Evolutionary conservation across 2,329 filamentous ascomycete species (phyloP).

Genomic region (Westerdykella sp.): DNA sequence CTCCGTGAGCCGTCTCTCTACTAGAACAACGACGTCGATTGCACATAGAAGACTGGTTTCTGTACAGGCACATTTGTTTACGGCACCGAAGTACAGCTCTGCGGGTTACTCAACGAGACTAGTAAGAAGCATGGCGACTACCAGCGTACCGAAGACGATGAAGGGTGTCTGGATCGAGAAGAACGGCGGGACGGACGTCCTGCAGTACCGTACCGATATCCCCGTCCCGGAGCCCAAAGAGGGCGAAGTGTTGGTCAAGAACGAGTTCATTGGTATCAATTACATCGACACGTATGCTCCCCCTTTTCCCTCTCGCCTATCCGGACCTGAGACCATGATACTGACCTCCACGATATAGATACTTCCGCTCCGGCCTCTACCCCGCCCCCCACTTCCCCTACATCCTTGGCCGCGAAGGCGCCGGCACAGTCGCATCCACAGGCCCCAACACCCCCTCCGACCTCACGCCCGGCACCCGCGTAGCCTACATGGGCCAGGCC

Average conservation of each 20-base stretch:
- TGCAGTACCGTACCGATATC: conserved; percentile 64
- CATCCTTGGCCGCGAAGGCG: conserved; percentile 72
- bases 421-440: conserved; percentile 61
- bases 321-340: conserved; percentile 1
- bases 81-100: conserved; percentile 1
- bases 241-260: conserved; percentile 74
- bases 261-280: conserved; percentile 75
- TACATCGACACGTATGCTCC: conserved; percentile 71
- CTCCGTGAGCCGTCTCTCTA: conserved; percentile 5
- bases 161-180: conserved; percentile 66
- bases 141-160: conserved; percentile 58
- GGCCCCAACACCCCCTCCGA: conserved; percentile 48
- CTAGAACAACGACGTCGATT: conserved; percentile 6
- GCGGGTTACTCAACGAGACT: no score
- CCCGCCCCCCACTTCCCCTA: conserved; percentile 60
- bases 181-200: conserved; percentile 64
- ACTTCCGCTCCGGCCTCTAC: conserved; percentile 84
- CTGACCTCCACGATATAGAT: conserved; percentile 41
- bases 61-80: conserved; percentile 12
- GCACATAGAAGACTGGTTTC: conserved; percentile 15
- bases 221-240: conserved; percentile 62
- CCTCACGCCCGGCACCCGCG: conserved; percentile 62
- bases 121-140: conserved; percentile 37
- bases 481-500: conserved; percentile 58
- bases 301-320: neutral